Conservation (phyloP, 768 basidiomycete species). For the Rubroboletus pulcherrimus region DNA sequence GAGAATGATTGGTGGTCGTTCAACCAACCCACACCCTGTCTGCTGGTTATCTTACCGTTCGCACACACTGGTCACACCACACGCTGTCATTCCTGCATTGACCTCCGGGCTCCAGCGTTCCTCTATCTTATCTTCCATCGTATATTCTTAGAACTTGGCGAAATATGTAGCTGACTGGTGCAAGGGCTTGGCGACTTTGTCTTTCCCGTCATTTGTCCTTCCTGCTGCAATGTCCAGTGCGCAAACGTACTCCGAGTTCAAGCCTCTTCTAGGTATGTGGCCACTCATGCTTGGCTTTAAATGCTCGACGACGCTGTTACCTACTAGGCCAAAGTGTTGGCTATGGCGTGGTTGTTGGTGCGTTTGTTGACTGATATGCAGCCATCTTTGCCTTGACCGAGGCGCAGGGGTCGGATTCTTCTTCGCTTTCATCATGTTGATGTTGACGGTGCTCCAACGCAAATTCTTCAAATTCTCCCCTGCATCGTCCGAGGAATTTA, state of each 20-base stretch:
- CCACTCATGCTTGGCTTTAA: not conserved
- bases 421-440: slow-evolving; percentile 46
- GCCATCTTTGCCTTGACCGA: not conserved
- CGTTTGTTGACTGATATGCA: slow-evolving; percentile 2
- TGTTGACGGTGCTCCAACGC: slow-evolving; percentile 43
- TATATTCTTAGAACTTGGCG: slow-evolving; percentile 1
- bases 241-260: slow-evolving; percentile 34
- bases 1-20: not conserved
- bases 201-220: not conserved
- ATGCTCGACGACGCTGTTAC: not conserved
- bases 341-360: slow-evolving; percentile 48
- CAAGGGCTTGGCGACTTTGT: not conserved
- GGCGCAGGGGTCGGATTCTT: slow-evolving; percentile 46
- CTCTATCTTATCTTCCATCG: slow-evolving; percentile 3
- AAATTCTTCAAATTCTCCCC: slow-evolving; percentile 46
- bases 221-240: slow-evolving; percentile 11
- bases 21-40: not conserved
- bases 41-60: not conserved
- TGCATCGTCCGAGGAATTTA: slow-evolving; percentile 45
- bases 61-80: not conserved
- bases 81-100: not conserved
- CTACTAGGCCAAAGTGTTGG: slow-evolving; percentile 43
- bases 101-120: not conserved
- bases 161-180: slow-evolving; percentile 1
- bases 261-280: slow-evolving; percentile 36